Evolutionary conservation across 129 eudicot species (phyloP).

Genomic region (Pseudognaphalium luteoalbum): DNA sequence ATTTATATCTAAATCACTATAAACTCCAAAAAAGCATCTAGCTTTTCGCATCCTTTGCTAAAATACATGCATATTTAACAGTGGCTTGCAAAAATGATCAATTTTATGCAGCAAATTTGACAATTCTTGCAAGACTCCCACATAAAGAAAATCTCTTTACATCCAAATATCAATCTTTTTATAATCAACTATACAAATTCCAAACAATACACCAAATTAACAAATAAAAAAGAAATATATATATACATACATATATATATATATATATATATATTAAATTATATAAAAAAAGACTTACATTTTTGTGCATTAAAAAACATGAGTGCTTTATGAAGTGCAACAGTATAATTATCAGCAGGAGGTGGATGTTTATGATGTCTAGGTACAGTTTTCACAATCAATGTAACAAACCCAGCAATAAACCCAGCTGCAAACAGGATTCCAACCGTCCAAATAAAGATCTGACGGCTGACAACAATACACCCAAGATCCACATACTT

Average conservation of each 20-base stretch:
- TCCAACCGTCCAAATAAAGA: slow-evolving; percentile 83
- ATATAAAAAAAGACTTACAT: slow-evolving; percentile 48
- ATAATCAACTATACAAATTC: not conserved
- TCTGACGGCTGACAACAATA: slow-evolving; percentile 69
- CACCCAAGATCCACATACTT: slow-evolving; percentile 90
- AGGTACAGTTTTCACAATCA: slow-evolving; percentile 68
- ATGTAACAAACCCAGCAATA: slow-evolving; percentile 57
- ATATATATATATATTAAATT: too few species aligned
- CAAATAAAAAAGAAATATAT: too few species aligned
- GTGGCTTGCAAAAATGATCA: not conserved
- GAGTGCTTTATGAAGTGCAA: slow-evolving; percentile 78
- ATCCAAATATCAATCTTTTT: not conserved
- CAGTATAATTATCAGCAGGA: slow-evolving; percentile 79
- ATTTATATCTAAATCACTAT: not conserved
- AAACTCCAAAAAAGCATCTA: not conserved
- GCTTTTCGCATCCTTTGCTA: not conserved
- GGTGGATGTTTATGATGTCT: slow-evolving; percentile 55
- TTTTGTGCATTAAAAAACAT: slow-evolving; percentile 92
- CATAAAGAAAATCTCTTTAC: not conserved
- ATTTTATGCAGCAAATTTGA: not conserved
- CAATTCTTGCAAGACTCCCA: not conserved
- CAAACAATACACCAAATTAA: not conserved
- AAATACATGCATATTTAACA: not conserved
- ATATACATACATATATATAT: too few species aligned
- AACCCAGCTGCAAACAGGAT: slow-evolving; percentile 66